phyloP scores from a whole-genome alignment of 2,329 filamentous ascomycete genomes.

The Colletotrichum viniferum region DNA sequence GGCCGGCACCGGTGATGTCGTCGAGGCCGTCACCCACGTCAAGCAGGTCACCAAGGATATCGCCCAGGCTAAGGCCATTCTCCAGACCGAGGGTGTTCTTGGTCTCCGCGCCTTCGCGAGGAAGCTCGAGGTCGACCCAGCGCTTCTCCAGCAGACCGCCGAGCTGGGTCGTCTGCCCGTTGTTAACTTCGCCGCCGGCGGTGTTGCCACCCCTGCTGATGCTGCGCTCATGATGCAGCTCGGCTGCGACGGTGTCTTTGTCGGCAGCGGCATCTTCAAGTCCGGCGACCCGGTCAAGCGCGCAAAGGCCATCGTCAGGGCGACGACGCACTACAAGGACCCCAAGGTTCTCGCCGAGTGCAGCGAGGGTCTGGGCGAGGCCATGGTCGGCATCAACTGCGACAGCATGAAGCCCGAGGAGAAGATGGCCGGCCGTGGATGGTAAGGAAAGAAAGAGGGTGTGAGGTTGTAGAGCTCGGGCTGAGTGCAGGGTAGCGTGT shows the following conservation, averaged over 20 bases:
- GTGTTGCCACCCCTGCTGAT: constrained; percentile 97
- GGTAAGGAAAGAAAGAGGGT: constrained; percentile 56
- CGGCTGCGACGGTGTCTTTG: constrained; percentile 96
- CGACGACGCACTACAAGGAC: constrained; percentile 89
- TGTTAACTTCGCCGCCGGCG: constrained; percentile 98
- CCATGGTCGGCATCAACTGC: constrained; percentile 96
- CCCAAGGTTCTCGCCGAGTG: constrained; percentile 85
- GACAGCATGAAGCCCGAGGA: constrained; percentile 76
- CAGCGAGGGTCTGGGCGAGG: constrained; percentile 89
- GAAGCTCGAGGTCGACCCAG: constrained; percentile 78
- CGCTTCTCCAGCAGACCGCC: constrained; percentile 84
- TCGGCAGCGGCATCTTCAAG: constrained; percentile 98
- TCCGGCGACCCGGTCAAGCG: constrained; percentile 87
- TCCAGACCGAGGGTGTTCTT: constrained; percentile 57
- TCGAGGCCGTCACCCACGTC: constrained; percentile 97
- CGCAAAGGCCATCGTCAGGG: constrained; percentile 92
- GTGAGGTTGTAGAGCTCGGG: background rate
- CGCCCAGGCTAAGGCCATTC: constrained; percentile 75
- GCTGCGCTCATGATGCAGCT: constrained; percentile 98
- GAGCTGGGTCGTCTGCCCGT: constrained; percentile 88
- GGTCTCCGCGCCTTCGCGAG: constrained; percentile 75
- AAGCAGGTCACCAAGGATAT: constrained; percentile 87
- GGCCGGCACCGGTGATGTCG: constrained; percentile 94
- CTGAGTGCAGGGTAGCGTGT: background rate
- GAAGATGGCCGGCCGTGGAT: constrained; percentile 85